A percentile compares a stretch with the other conserved stretches of the same genome.
Evolutionary conservation across 2,329 filamentous ascomycete genomes (phyloP).

Genomic region (Lachnellula willkommii): DNA sequence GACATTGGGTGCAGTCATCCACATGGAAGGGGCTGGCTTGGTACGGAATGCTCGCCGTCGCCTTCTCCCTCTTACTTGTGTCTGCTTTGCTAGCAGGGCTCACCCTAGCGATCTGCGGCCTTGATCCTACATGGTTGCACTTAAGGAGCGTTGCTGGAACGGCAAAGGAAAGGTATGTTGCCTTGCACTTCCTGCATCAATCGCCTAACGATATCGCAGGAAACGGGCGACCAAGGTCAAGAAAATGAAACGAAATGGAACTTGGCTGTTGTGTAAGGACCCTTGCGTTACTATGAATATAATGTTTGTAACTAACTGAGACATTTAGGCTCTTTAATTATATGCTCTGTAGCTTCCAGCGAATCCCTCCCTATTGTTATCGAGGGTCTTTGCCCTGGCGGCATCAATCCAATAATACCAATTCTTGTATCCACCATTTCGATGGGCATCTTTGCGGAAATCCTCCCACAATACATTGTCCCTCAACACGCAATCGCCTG

Average conservation of each 20-base stretch:
- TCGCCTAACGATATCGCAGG: conserved; percentile 14
- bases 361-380: conserved; percentile 25
- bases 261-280: conserved; percentile 27
- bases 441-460: conserved; percentile 24
- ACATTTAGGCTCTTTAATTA: conserved; percentile 23
- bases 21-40: neutral
- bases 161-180: conserved; percentile 18
- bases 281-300: neutral
- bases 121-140: conserved; percentile 22
- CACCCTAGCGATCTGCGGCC: conserved; percentile 24
- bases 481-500: conserved; percentile 20
- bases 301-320: neutral
- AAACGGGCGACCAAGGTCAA: conserved; percentile 16
- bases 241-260: conserved; percentile 19
- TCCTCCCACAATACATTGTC: conserved; percentile 27
- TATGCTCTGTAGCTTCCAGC: conserved; percentile 22
- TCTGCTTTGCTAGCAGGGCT: conserved; percentile 23
- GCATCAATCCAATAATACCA: conserved; percentile 15
- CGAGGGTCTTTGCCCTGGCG: conserved; percentile 14
- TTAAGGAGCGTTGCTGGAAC: conserved; percentile 19
- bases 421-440: conserved; percentile 23
- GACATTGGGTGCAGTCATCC: neutral
- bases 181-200: neutral
- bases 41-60: conserved; percentile 15
- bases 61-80: conserved; percentile 13